phyloP scores from a whole-genome alignment of 2,329 filamentous ascomycete species.

The Aspergillus viridinutans region DNA sequence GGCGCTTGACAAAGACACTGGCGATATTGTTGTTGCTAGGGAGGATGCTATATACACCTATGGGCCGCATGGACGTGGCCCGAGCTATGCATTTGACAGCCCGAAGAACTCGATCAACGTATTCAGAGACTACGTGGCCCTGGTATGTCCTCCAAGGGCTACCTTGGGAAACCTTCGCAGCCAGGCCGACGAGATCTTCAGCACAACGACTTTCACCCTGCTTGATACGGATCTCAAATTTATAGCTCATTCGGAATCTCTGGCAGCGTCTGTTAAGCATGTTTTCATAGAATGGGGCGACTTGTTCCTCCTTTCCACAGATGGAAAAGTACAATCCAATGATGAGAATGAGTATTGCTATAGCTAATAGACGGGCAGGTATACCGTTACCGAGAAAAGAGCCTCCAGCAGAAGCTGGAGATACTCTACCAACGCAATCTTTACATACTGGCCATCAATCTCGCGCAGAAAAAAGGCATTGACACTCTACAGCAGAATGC shows the following conservation, averaged over 20 bases:
- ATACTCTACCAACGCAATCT: constrained; percentile 92
- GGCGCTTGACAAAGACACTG: constrained; percentile 73
- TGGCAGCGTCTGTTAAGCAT: constrained; percentile 73
- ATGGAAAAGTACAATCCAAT: constrained; percentile 69
- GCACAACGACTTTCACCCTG: constrained; percentile 80
- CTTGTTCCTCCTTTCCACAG: constrained; percentile 81
- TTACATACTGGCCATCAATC: constrained; percentile 83
- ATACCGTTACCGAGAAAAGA: constrained; percentile 84
- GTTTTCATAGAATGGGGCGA: constrained; percentile 88
- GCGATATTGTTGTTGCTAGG: constrained; percentile 84
- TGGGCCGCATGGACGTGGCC: constrained; percentile 74
- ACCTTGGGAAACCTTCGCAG: constrained; percentile 69
- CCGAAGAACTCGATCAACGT: constrained; percentile 77
- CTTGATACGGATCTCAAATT: constrained; percentile 90
- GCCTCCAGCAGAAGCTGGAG: constrained; percentile 83
- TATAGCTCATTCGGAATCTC: constrained; percentile 80
- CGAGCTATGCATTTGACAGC: constrained; percentile 86
- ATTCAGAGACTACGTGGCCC: constrained; percentile 79
- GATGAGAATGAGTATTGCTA: background rate
- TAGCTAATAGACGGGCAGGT: constrained; percentile 52
- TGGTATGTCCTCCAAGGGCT: constrained; percentile 73
- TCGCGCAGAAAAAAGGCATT: constrained; percentile 84
- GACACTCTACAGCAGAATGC: constrained; percentile 77
- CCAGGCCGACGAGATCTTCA: constrained; percentile 73
- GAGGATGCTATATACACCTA: constrained; percentile 97